Evolutionary conservation across 306 rosid genomes (phyloP).

Genomic region (Albizia julibrissin): DNA sequence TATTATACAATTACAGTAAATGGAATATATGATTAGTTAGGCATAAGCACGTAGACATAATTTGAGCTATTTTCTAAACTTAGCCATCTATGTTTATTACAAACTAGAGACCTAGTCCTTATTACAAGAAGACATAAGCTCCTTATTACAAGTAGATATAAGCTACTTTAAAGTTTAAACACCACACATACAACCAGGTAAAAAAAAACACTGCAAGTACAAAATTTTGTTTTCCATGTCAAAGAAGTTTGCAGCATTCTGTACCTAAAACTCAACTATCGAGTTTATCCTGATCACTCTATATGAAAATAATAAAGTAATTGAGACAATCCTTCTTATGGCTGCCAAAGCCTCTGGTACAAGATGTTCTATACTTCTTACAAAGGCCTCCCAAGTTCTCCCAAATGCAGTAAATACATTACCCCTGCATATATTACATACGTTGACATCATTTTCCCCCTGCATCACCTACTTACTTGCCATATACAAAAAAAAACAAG

Average conservation of each 20-base stretch:
- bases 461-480: too few species aligned
- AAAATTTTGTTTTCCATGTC: not conserved
- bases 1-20: too few species aligned
- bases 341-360: constrained; percentile 27
- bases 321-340: constrained; percentile 10
- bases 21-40: too few species aligned
- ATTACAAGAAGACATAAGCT: too few species aligned
- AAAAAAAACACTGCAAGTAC: too few species aligned
- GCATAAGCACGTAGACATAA: too few species aligned
- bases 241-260: not conserved
- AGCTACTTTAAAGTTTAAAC: not conserved
- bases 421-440: too few species aligned
- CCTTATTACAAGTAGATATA: not conserved
- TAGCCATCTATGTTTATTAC: not conserved
- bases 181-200: too few species aligned
- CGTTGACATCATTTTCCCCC: too few species aligned
- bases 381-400: constrained; percentile 66
- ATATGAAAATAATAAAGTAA: not conserved
- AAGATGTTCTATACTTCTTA: constrained; percentile 35
- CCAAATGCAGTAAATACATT: constrained; percentile 11
- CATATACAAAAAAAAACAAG: too few species aligned
- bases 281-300: not conserved
- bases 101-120: not conserved
- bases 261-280: not conserved
- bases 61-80: not conserved